Evolutionary conservation across 306 rosid genomes (phyloP), one percentile per base, ranked within the genome.

Genomic region (Neltuma alba): DNA sequence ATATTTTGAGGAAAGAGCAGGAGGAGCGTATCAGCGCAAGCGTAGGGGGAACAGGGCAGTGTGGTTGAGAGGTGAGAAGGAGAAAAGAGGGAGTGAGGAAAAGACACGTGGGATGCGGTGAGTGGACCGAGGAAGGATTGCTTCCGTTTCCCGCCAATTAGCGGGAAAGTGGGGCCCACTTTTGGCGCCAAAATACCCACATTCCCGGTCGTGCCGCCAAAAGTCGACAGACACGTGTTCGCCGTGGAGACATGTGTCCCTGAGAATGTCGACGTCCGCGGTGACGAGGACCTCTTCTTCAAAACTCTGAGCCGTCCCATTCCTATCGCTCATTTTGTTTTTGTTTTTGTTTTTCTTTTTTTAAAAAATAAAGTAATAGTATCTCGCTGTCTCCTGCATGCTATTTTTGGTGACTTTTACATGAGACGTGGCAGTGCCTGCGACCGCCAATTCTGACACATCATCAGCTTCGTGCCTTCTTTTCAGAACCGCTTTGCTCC

Each of bases 121-220:
- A 20, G 65, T 68, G 76, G 67, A 50, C 38, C 30, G 78, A 69
- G 60, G 48, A 9, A 36, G 23, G 40, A 60, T 68, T 16, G n/a
- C 54, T 37, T 37, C 83, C 87, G 5, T 50, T 85, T 85, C 88
- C 81, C 85, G 83, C 88, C 72, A 81, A 20, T 77, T 57, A 28
- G 18, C 63, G 63, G 52, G 12, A 65, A 83, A 60, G 78, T 78
- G 88, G 85, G n/a, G 28, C 60, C 27, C 23, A 6, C 15, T 38
- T 44, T 85, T 82, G 73, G 85, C 81, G 86, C 86, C 68, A 81
- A 78, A 78, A 41, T 50, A 11, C 72, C 82, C 9, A 8, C 23
- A 7, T 33, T 63, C 42, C 13, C 38, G 25, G 31, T 8, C 23
- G 0, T 63, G 25, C 41, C 6, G 31, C 13, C 69, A 16, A 36